phyloP scores from a whole-genome alignment of 1,139 yeast genomes.

The Keqinozyma sinolaborantium region DNA sequence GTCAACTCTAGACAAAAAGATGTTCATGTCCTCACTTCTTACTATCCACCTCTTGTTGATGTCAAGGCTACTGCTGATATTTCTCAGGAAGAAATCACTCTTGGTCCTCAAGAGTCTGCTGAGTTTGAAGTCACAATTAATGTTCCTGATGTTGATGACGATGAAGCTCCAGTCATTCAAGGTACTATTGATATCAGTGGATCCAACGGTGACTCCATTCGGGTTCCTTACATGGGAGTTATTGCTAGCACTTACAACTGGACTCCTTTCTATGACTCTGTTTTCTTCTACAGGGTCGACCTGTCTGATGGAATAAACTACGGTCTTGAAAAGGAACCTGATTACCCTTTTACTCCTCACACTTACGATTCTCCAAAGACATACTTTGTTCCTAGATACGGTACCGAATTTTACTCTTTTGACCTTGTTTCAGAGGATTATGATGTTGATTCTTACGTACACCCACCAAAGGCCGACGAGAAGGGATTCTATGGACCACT shows the following conservation, averaged over 20 bases:
- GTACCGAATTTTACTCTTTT: constrained; percentile 7
- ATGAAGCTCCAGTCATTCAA: constrained; percentile 4
- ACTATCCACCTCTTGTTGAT: constrained; percentile 6
- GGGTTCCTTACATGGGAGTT: constrained; percentile 13
- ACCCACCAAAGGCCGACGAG: background rate
- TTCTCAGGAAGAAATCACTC: constrained; percentile 1
- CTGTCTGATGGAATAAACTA: constrained; percentile 1
- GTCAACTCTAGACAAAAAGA: constrained; percentile 3
- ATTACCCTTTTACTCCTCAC: background rate
- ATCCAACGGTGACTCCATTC: constrained; percentile 8
- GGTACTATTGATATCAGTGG: constrained; percentile 11
- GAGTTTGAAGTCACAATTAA: constrained; percentile 4
- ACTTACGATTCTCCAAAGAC: constrained; percentile 3
- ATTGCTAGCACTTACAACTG: constrained; percentile 6
- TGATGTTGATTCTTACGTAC: background rate
- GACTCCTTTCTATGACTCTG: constrained; percentile 3
- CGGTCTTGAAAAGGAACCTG: background rate
- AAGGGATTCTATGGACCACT: background rate
- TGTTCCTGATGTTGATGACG: constrained; percentile 1
- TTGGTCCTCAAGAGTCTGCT: constrained; percentile 5
- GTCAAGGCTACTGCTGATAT: constrained; percentile 4
- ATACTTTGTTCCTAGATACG: constrained; percentile 6
- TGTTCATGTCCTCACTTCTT: constrained; percentile 1
- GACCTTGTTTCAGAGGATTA: constrained; percentile 4
- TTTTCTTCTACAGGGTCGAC: constrained; percentile 1